Evolutionary conservation across 345 rosid species (phyloP).

Genomic region (Noccaea bulbosa): DNA sequence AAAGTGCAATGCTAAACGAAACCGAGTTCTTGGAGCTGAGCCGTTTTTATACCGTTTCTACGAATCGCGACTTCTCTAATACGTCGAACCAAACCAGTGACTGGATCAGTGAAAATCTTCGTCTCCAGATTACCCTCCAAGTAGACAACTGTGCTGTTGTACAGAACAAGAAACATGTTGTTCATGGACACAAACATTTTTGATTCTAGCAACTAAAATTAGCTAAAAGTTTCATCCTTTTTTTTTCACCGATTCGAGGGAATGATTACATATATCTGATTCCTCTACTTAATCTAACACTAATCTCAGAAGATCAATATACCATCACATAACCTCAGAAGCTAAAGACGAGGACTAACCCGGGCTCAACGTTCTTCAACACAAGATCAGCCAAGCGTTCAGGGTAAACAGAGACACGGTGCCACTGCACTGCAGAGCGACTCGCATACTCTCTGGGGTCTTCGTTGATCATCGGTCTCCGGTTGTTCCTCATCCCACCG

Average conservation of each 20-base stretch:
- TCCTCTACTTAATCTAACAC: not conserved
- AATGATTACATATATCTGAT: not conserved
- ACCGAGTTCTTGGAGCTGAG: not conserved
- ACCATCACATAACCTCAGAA: conserved; percentile 1
- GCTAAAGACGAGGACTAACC: conserved; percentile 60
- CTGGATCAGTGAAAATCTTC: conserved; percentile 72
- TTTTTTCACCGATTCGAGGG: not conserved
- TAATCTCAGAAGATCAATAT: not conserved
- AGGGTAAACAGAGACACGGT: conserved; percentile 78
- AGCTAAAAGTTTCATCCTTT: conserved; percentile 24
- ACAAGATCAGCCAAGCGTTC: conserved; percentile 58
- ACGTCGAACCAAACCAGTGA: conserved; percentile 76
- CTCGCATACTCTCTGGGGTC: conserved; percentile 78
- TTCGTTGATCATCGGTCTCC: conserved; percentile 75
- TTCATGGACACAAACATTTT: conserved; percentile 24
- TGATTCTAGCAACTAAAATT: conserved; percentile 24
- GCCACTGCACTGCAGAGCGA: conserved; percentile 81
- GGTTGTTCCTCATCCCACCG: conserved; percentile 79
- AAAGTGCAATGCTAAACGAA: not conserved
- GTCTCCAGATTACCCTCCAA: conserved; percentile 93
- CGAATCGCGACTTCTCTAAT: conserved; percentile 82
- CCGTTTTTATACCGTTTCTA: conserved; percentile 58
- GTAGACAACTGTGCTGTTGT: conserved; percentile 59
- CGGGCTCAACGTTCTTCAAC: conserved; percentile 67
- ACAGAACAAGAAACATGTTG: conserved; percentile 2